Evolutionary conservation across 108 stramenopile genomes (phyloP).

Genomic region (Conticribra guillardii): DNA sequence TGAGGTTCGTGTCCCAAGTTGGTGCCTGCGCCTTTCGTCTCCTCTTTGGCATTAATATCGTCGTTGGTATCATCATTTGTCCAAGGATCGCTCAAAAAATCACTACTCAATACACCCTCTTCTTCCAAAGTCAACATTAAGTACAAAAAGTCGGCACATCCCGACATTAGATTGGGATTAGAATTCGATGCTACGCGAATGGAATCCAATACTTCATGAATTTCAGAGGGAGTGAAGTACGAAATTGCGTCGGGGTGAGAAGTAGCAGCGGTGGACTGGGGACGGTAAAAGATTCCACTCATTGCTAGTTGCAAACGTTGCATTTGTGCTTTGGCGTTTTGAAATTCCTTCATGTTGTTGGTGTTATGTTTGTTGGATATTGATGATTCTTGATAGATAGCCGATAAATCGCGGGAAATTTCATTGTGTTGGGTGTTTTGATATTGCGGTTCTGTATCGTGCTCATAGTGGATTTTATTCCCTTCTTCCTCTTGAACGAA

Average conservation of each 20-base stretch:
- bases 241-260: constrained; percentile 16
- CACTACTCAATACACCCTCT: constrained; percentile 22
- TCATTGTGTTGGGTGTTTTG: no score
- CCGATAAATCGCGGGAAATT: neutral
- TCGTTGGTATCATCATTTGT: constrained; percentile 7
- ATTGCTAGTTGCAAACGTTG: constrained; percentile 36
- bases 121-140: constrained; percentile 57
- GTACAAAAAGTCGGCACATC: constrained; percentile 54
- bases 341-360: neutral
- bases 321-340: constrained; percentile 13
- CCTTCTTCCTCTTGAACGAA: neutral
- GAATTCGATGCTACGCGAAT: constrained; percentile 47
- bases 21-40: neutral
- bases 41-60: constrained; percentile 1
- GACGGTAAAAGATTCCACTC: constrained; percentile 29
- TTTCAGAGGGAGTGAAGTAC: constrained; percentile 39
- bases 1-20: constrained; percentile 3
- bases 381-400: neutral
- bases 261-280: neutral
- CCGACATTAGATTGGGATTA: constrained; percentile 43
- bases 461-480: neutral
- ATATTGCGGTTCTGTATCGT: constrained; percentile 6
- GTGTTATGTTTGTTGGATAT: constrained; percentile 3
- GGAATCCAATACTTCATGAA: constrained; percentile 49
- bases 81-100: constrained; percentile 12